A percentile compares a stretch with the other conserved stretches of the same genome.
These are phyloP conservation scores for Entrophospora sp. DNA, from an alignment of 192 early-diverging fungal genomes.

Conservation along the genomic window DNA sequence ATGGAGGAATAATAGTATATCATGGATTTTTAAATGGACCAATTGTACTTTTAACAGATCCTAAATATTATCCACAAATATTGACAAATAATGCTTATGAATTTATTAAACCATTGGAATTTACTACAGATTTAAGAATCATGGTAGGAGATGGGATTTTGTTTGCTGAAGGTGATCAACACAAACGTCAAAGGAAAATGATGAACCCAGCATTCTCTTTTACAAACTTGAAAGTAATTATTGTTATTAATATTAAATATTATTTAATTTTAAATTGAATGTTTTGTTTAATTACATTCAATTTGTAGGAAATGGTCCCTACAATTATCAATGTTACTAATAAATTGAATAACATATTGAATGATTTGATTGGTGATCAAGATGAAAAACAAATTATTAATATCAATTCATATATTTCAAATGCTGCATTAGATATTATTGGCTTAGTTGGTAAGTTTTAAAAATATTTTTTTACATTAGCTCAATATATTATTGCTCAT, in stretches of 20 bases:
- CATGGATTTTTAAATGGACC: constrained; percentile 32
- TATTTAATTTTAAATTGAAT: background rate
- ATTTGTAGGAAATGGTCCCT: background rate
- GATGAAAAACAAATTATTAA: constrained; percentile 24
- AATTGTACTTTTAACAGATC: constrained; percentile 38
- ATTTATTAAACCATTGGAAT: constrained; percentile 31
- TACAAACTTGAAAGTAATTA: constrained; percentile 27
- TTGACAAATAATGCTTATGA: constrained; percentile 36
- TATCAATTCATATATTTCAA: constrained; percentile 27
- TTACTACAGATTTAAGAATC: constrained; percentile 19
- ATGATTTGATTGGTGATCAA: constrained; percentile 18
- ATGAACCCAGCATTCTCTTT: constrained; percentile 45
- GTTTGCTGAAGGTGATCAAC: constrained; percentile 42
- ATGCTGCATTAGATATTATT: constrained; percentile 39
- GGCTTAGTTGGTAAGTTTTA: constrained; percentile 24
- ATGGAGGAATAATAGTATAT: constrained; percentile 42
- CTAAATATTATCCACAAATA: constrained; percentile 36
- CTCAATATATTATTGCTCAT: background rate
- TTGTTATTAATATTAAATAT: background rate
- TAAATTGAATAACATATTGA: constrained; percentile 30
- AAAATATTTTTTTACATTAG: background rate
- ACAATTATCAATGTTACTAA: constrained; percentile 25
- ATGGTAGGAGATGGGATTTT: constrained; percentile 41
- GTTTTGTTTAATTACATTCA: background rate
- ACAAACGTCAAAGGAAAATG: constrained; percentile 45